These are phyloP conservation scores for Elsinoe necatrix DNA, from an alignment of 2,329 filamentous ascomycete genomes.

Conservation along the genomic window DNA sequence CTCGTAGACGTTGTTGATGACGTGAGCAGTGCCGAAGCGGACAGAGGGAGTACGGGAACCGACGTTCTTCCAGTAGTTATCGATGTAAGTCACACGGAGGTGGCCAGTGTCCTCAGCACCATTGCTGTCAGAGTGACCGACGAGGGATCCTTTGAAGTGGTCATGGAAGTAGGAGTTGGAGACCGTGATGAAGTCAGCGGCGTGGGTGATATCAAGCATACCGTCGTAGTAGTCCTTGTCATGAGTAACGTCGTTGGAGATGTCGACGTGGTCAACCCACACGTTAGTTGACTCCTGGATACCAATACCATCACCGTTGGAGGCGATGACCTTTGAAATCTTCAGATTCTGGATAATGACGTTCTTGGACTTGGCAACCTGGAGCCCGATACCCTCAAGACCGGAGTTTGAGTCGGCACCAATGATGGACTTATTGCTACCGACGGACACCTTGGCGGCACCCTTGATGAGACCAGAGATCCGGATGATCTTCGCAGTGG, in stretches of 20 bases:
- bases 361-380: slow-evolving; percentile 42
- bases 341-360: slow-evolving; percentile 52
- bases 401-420: slow-evolving; percentile 38
- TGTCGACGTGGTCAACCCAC: slow-evolving; percentile 61
- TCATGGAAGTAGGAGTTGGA: slow-evolving; percentile 43
- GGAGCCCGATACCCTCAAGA: slow-evolving; percentile 41
- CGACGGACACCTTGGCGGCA: slow-evolving; percentile 38
- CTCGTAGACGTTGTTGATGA: slow-evolving; percentile 44
- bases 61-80: slow-evolving; percentile 58
- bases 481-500: slow-evolving; percentile 38
- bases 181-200: slow-evolving; percentile 53
- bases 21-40: slow-evolving; percentile 59
- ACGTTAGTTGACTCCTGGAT: slow-evolving; percentile 43
- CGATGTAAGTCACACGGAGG: slow-evolving; percentile 55
- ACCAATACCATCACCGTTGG: slow-evolving; percentile 45
- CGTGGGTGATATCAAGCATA: slow-evolving; percentile 57
- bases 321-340: slow-evolving; percentile 41
- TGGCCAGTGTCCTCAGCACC: slow-evolving; percentile 51
- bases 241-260: slow-evolving; percentile 50
- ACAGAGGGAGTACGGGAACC: slow-evolving; percentile 55
- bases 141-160: slow-evolving; percentile 55
- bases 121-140: slow-evolving; percentile 55
- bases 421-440: slow-evolving; percentile 45
- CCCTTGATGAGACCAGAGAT: slow-evolving; percentile 40
- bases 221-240: slow-evolving; percentile 66